phyloP scores from a whole-genome alignment of 352 stramenopile species.

The Phytopythium cucurbitacearum region DNA sequence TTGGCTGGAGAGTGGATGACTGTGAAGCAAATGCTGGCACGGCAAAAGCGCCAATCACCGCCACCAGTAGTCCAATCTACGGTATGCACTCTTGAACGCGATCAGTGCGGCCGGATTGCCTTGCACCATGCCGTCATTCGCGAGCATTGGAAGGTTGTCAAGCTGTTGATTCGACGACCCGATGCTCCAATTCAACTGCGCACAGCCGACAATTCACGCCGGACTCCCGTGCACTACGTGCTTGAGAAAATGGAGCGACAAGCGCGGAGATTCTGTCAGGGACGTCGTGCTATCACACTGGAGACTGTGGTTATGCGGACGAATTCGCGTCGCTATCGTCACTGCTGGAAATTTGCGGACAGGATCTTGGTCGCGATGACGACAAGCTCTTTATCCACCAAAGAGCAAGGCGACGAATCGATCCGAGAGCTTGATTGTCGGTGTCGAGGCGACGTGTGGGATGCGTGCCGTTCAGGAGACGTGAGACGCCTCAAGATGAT shows the following conservation, averaged over 20 bases:
- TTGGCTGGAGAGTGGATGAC: not conserved
- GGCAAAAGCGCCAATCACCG: not conserved
- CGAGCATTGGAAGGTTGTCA: constrained; percentile 27
- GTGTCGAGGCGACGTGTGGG: constrained; percentile 48
- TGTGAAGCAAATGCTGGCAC: constrained; percentile 4
- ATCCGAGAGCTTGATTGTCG: constrained; percentile 23
- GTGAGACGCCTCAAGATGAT: constrained; percentile 33
- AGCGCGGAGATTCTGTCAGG: constrained; percentile 3
- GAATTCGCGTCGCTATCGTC: constrained; percentile 21
- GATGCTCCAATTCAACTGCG: constrained; percentile 41
- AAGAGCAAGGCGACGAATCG: constrained; percentile 3
- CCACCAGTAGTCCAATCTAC: constrained; percentile 9
- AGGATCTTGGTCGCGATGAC: constrained; percentile 21
- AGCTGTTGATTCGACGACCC: constrained; percentile 21
- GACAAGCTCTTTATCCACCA: not conserved
- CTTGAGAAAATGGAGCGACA: constrained; percentile 38
- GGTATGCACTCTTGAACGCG: constrained; percentile 25
- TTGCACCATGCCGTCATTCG: constrained; percentile 51
- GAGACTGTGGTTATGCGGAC: constrained; percentile 9
- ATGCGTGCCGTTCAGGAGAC: constrained; percentile 34
- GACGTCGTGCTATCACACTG: not conserved
- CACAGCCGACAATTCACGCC: constrained; percentile 27
- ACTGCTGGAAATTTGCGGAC: constrained; percentile 32
- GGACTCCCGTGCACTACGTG: constrained; percentile 38
- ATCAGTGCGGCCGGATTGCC: constrained; percentile 33